These are phyloP conservation scores for Waitea zeae DNA, from an alignment of 1,284 basidiomycete genomes.

Conservation along the genomic window DNA sequence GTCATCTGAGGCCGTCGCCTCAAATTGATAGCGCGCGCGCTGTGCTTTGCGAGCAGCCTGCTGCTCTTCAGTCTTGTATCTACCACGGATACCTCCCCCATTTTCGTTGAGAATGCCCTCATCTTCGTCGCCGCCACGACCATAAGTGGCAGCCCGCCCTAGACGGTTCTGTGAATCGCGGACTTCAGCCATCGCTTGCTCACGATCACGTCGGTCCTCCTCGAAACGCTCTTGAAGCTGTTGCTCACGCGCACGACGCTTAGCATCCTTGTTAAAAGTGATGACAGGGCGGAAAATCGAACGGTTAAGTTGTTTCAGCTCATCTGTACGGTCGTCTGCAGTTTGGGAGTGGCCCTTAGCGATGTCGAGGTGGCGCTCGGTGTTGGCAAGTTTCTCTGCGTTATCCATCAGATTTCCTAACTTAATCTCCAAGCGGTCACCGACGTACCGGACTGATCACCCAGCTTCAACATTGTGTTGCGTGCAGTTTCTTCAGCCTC, in stretches of 20 bases:
- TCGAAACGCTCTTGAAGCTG: slow-evolving; percentile 80
- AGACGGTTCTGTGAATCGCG: slow-evolving; percentile 78
- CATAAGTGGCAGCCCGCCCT: slow-evolving; percentile 55
- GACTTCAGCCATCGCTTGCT: slow-evolving; percentile 75
- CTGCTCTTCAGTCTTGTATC: slow-evolving; percentile 29
- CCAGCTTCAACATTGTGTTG: slow-evolving; percentile 73
- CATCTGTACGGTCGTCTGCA: slow-evolving; percentile 87
- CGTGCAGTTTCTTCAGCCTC: slow-evolving; percentile 95
- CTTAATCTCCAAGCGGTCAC: too few relatives aligned
- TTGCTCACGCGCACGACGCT: slow-evolving; percentile 82
- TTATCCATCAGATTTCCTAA: too few relatives aligned
- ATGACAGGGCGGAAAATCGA: slow-evolving; percentile 92
- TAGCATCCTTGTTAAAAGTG: slow-evolving; percentile 82
- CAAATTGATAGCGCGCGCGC: slow-evolving; percentile 83
- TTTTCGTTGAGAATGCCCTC: slow-evolving; percentile 25
- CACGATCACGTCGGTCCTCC: slow-evolving; percentile 75
- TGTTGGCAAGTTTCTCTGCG: slow-evolving; percentile 80
- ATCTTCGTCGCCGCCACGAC: slow-evolving; percentile 23
- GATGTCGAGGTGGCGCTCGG: slow-evolving; percentile 90
- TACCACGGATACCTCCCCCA: slow-evolving; percentile 20
- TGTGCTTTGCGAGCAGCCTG: slow-evolving; percentile 42
- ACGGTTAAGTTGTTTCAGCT: slow-evolving; percentile 85
- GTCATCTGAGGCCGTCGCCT: slow-evolving; percentile 90
- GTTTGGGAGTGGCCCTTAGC: slow-evolving; percentile 80
- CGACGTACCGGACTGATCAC: slow-evolving; percentile 82